phyloP scores from a whole-genome alignment of 2,329 filamentous ascomycete genomes.

The Colletotrichum musicola region DNA sequence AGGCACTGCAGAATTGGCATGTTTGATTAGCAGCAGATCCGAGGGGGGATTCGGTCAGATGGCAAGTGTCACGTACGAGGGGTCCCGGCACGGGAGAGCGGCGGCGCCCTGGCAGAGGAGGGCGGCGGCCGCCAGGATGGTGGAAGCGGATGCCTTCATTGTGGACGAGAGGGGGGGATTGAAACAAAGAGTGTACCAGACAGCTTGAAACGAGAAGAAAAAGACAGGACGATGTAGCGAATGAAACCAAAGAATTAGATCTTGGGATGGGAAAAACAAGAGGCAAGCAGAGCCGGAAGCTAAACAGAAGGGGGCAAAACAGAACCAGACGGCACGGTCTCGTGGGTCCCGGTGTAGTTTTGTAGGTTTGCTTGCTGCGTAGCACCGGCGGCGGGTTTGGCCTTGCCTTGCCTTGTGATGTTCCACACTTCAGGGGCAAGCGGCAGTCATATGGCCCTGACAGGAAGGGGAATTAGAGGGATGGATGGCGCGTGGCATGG shows the following conservation, averaged over 20 bases:
- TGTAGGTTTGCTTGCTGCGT: slow-evolving; percentile 5
- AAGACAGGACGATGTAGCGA: background rate
- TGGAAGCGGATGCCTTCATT: slow-evolving; percentile 31
- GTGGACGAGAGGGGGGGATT: background rate
- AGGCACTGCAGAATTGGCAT: background rate
- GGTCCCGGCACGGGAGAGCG: slow-evolving; percentile 26
- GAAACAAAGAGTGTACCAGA: slow-evolving; percentile 29
- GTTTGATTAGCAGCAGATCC: slow-evolving; percentile 6
- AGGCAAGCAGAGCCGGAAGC: slow-evolving; percentile 11
- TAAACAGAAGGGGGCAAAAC: background rate
- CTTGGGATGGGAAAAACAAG: background rate
- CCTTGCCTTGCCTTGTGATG: background rate
- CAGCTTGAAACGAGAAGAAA: slow-evolving; percentile 15
- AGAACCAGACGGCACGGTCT: background rate
- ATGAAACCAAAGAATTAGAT: background rate
- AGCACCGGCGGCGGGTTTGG: slow-evolving; percentile 5
- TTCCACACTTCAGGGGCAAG: background rate
- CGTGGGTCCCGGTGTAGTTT: slow-evolving; percentile 14
- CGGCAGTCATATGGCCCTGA: slow-evolving; percentile 6
- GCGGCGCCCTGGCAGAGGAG: slow-evolving; percentile 16
- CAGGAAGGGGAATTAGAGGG: slow-evolving; percentile 6
- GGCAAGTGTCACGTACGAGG: slow-evolving; percentile 28
- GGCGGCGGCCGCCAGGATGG: slow-evolving; percentile 21
- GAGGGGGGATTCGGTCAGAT: too few relatives aligned
- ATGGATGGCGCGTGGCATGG: background rate